These are phyloP conservation scores for Calonectria multiphialidica DNA, from an alignment of 2,329 filamentous ascomycete genomes.

Conservation along the genomic window DNA sequence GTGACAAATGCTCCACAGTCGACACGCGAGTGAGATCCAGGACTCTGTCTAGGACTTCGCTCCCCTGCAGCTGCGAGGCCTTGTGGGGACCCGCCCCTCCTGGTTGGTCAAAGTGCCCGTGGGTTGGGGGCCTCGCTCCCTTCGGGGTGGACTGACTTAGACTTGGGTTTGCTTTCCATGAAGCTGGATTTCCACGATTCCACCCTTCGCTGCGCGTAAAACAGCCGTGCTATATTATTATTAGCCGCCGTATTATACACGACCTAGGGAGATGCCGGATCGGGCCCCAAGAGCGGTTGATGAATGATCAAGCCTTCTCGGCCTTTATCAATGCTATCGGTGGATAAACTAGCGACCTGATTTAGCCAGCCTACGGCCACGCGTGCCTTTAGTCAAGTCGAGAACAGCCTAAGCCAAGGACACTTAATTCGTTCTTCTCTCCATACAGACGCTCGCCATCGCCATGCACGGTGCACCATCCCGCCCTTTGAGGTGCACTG, in stretches of 20 bases:
- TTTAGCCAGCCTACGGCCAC: not conserved
- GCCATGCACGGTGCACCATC: constrained; percentile 1
- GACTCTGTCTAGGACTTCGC: constrained; percentile 29
- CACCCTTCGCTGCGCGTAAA: not conserved
- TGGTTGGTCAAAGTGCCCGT: not conserved
- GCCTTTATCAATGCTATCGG: not conserved
- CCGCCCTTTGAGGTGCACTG: not conserved
- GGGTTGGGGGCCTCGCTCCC: not conserved
- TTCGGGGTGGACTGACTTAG: constrained; percentile 8
- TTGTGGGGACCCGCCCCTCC: constrained; percentile 8
- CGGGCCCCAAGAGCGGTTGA: not conserved
- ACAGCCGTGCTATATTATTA: not conserved
- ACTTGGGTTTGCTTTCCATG: constrained; percentile 1
- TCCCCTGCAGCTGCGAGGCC: constrained; percentile 1
- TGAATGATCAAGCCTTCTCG: not conserved
- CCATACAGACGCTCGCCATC: not conserved
- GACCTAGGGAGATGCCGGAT: not conserved
- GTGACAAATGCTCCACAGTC: constrained; percentile 12
- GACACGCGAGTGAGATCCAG: constrained; percentile 12
- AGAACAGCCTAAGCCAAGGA: not conserved
- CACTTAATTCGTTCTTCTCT: not conserved
- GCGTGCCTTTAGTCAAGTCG: not conserved
- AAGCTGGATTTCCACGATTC: not conserved
- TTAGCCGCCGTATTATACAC: not conserved
- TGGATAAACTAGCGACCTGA: not conserved